Evolutionary conservation across 345 rosid species (phyloP), one percentile per base, ranked within the genome.

Genomic region (Gossypium australe): DNA sequence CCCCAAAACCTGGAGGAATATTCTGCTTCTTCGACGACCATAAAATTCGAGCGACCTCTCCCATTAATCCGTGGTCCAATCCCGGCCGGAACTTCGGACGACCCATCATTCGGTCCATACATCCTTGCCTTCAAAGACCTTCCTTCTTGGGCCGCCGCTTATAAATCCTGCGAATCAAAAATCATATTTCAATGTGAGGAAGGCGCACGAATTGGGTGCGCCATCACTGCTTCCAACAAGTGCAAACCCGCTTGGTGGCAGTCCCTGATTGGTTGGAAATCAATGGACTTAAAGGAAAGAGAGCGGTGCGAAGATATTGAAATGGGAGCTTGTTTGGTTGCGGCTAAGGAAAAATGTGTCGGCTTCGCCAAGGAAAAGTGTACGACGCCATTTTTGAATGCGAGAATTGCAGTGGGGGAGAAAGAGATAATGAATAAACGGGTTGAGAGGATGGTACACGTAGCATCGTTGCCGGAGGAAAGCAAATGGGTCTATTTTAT

Each of bases 241-340:
- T 95, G 99, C 76, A 86, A 87, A 79, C 90, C 89, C 9, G 87
- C 93, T 1, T 93, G 97, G 98, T 94, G 98, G 98, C 81, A 78
- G 27, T 62, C 71, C 61, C 77, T 85, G 3, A 47, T 74, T 22
- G 86, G 84, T 38, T 59, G 47, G 66, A 82, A 81, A 34, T 60
- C 82, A 5, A 68, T 70, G 22, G 86, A 87, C 61, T 80, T 86
- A 79, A 87, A 78, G 78, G 94, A 86, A 69, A 79, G 92, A 69
- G 98, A 89, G 69, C 84, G 43, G 53, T 91, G 97, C 81, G 98
- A 94, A 78, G 91, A 78, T 75, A 87, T 87, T 45, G 98, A 91
- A 70, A 87, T 91, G 88, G 82, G 84, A 72, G 83, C 70, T 2
- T 94, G 98, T 75, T 75, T 91, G 73, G 85, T 49, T 27, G 87